phyloP scores from a whole-genome alignment of 2,329 filamentous ascomycete species.

The Paramyrothecium sp. region DNA sequence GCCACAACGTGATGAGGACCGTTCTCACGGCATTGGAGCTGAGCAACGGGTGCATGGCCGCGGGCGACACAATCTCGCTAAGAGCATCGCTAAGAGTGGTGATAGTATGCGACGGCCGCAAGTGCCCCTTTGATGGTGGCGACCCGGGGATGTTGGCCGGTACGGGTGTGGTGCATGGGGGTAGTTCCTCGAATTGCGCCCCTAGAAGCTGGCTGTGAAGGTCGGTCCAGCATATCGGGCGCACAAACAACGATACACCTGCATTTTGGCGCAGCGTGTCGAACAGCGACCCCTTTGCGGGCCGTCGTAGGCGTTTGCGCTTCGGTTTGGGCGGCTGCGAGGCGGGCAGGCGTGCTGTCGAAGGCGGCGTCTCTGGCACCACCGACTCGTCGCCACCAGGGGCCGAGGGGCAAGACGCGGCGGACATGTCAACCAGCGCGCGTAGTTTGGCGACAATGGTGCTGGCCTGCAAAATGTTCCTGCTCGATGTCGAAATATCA shows the following conservation, averaged over 20 bases:
- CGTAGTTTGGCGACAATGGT: constrained; percentile 27
- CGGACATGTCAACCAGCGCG: constrained; percentile 24
- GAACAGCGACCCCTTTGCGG: constrained; percentile 49
- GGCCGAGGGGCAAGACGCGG: constrained; percentile 14
- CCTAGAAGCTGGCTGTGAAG: constrained; percentile 46
- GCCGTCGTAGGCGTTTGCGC: constrained; percentile 31
- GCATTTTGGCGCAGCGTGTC: constrained; percentile 49
- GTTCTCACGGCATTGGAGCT: constrained; percentile 40
- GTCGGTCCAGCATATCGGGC: constrained; percentile 57
- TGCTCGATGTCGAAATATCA: constrained; percentile 1
- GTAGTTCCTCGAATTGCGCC: constrained; percentile 41
- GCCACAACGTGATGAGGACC: constrained; percentile 45
- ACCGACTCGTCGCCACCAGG: constrained; percentile 10
- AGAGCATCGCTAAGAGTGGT: constrained; percentile 41
- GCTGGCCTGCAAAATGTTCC: constrained; percentile 20
- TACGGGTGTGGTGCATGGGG: constrained; percentile 38
- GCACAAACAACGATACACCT: constrained; percentile 46
- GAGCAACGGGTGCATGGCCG: constrained; percentile 28
- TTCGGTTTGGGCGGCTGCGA: constrained; percentile 17
- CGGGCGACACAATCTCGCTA: constrained; percentile 37
- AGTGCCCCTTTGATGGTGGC: constrained; percentile 32
- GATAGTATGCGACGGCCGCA: constrained; percentile 40
- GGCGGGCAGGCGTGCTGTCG: constrained; percentile 20
- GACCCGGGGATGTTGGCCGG: constrained; percentile 30
- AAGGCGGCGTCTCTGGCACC: constrained; percentile 18